phyloP scores from a whole-genome alignment of 495 filamentous ascomycete genomes.

The Tuber indicum region DNA sequence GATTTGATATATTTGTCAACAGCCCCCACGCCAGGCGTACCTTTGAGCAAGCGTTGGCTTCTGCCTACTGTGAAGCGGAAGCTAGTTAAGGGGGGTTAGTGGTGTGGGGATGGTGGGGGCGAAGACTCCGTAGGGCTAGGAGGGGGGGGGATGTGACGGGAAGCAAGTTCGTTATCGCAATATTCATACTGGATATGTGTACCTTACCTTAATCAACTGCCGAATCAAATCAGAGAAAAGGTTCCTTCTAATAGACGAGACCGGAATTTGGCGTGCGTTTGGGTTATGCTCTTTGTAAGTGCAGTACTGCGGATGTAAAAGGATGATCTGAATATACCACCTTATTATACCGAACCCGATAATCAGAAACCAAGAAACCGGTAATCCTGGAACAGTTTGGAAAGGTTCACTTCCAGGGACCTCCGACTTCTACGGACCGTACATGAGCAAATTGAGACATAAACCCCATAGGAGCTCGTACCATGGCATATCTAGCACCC shows the following conservation, averaged over 20 bases:
- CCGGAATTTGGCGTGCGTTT: neutral
- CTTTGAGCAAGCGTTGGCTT: conserved; percentile 28
- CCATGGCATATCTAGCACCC: neutral
- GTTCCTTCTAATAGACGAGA: neutral
- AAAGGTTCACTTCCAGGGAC: neutral
- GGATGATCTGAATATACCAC: neutral
- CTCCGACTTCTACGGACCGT: neutral
- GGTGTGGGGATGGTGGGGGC: neutral
- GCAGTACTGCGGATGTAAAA: neutral
- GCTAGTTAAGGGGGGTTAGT: neutral
- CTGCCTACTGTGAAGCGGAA: conserved; percentile 12
- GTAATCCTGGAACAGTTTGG: neutral
- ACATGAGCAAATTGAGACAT: neutral
- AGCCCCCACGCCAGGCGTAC: conserved; percentile 28
- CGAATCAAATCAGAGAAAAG: neutral
- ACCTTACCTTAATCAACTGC: neutral
- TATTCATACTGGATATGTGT: neutral
- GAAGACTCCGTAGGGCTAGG: neutral
- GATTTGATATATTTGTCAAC: neutral
- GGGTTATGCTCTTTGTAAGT: neutral
- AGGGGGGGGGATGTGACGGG: neutral
- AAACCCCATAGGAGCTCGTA: neutral
- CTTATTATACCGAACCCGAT: neutral
- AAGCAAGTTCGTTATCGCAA: neutral
- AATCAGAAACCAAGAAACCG: neutral